Conservation (phyloP, 1,284 basidiomycete species). For the Tetrapyrgos nigripes region DNA sequence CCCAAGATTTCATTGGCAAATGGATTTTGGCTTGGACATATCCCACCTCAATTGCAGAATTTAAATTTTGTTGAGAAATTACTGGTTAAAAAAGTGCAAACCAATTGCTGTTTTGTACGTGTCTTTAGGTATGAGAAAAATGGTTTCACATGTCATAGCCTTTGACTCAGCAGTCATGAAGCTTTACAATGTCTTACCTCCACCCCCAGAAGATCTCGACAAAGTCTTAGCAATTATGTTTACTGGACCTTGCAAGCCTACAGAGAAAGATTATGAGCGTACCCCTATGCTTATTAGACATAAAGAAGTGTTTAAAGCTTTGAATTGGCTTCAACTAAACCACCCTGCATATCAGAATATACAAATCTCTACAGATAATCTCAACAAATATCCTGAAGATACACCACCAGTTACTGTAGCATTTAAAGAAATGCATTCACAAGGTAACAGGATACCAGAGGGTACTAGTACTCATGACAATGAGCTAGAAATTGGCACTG, state of each 20-base stretch:
- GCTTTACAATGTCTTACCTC: slow-evolving; percentile 23
- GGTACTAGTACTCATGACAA: slow-evolving; percentile 13
- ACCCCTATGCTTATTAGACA: slow-evolving; percentile 31
- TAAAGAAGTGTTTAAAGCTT: slow-evolving; percentile 23
- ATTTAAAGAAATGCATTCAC: slow-evolving; percentile 19
- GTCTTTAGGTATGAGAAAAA: too few species aligned
- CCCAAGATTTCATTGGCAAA: slow-evolving; percentile 37
- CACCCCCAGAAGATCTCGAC: slow-evolving; percentile 1
- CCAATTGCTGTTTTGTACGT: neutral
- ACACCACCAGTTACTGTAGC: slow-evolving; percentile 36
- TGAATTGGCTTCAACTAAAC: slow-evolving; percentile 38
- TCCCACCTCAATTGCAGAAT: slow-evolving; percentile 34
- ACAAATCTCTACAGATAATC: slow-evolving; percentile 17
- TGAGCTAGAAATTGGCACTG: slow-evolving; percentile 17
- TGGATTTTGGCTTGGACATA: slow-evolving; percentile 44
- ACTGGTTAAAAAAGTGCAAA: slow-evolving; percentile 15
- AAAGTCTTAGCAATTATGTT: slow-evolving; percentile 8
- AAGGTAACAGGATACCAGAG: slow-evolving; percentile 22
- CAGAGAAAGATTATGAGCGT: slow-evolving; percentile 24
- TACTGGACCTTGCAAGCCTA: neutral
- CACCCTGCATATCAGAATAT: slow-evolving; percentile 35
- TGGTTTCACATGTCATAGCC: slow-evolving; percentile 29
- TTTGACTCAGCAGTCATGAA: slow-evolving; percentile 23
- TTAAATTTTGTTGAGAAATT: slow-evolving; percentile 30
- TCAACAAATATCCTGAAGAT: slow-evolving; percentile 19